phyloP scores from a whole-genome alignment of 106 monocot genomes.

The Alisma plantagoaquatica region DNA sequence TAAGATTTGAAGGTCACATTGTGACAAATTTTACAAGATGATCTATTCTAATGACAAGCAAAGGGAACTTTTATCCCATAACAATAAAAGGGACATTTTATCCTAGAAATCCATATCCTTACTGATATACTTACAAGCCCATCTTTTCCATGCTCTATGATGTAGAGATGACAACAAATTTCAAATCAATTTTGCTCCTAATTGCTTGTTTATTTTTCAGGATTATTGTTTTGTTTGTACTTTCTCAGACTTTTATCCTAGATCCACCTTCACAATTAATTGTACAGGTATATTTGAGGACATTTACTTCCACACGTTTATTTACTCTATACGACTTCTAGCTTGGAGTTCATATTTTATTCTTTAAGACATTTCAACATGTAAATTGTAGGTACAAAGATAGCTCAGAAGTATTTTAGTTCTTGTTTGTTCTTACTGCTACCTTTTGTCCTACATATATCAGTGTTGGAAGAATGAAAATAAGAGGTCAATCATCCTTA shows the following conservation, averaged over 20 bases:
- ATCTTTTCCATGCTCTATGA: too few species aligned
- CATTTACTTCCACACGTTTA: neutral
- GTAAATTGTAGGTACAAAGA: slow-evolving; percentile 11
- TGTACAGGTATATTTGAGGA: slow-evolving; percentile 41
- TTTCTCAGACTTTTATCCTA: slow-evolving; percentile 58
- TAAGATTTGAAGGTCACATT: too few species aligned
- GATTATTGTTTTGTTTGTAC: too few species aligned
- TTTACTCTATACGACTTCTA: neutral
- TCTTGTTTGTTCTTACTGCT: neutral
- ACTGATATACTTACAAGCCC: too few species aligned
- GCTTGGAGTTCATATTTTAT: neutral
- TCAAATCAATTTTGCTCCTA: too few species aligned
- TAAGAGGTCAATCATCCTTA: slow-evolving; percentile 36
- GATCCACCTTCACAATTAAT: slow-evolving; percentile 49
- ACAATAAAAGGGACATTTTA: too few species aligned
- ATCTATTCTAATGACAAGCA: too few species aligned
- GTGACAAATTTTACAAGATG: too few species aligned
- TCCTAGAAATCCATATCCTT: too few species aligned
- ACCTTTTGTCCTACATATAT: neutral
- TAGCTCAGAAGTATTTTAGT: neutral
- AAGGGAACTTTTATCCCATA: too few species aligned
- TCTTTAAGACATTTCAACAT: slow-evolving; percentile 54
- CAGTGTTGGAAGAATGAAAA: slow-evolving; percentile 54
- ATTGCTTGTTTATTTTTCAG: too few species aligned
- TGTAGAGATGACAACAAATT: too few species aligned